Conservation (phyloP, 441 rosid species). For the Lepidium campestre region DNA sequence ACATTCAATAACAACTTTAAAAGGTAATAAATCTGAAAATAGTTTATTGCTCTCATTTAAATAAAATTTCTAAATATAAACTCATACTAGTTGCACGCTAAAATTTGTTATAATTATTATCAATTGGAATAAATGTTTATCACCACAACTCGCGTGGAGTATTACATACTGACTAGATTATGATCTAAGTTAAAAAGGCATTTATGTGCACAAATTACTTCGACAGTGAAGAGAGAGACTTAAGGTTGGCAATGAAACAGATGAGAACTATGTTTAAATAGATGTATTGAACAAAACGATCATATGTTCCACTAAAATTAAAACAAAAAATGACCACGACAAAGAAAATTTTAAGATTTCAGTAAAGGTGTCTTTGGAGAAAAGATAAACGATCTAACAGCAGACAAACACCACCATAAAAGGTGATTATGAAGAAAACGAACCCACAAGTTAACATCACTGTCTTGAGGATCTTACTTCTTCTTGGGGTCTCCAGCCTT, state of each 20-base stretch:
- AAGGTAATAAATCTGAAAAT: too few relatives aligned
- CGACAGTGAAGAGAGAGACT: not conserved
- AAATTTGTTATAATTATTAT: too few relatives aligned
- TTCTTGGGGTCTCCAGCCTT: constrained; percentile 91
- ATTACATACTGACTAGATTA: not conserved
- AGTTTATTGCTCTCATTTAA: too few relatives aligned
- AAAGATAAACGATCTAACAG: constrained; percentile 5
- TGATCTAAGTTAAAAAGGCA: not conserved
- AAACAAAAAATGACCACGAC: not conserved
- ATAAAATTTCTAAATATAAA: too few relatives aligned
- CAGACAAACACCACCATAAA: constrained; percentile 8
- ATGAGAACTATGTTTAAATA: not conserved
- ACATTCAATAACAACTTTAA: too few relatives aligned
- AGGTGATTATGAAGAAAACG: not conserved
- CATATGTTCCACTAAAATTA: not conserved
- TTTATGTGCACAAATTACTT: not conserved
- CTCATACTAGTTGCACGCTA: too few relatives aligned
- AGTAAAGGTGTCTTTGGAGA: constrained; percentile 7
- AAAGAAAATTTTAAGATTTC: not conserved
- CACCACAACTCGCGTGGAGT: too few relatives aligned
- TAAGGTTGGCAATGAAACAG: not conserved
- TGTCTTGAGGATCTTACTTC: constrained; percentile 36
- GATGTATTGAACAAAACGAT: constrained; percentile 10
- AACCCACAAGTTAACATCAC: not conserved
- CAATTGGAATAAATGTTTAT: too few relatives aligned